phyloP scores from a whole-genome alignment of 1,139 yeast species.

The Yamadazyma blattariae region DNA sequence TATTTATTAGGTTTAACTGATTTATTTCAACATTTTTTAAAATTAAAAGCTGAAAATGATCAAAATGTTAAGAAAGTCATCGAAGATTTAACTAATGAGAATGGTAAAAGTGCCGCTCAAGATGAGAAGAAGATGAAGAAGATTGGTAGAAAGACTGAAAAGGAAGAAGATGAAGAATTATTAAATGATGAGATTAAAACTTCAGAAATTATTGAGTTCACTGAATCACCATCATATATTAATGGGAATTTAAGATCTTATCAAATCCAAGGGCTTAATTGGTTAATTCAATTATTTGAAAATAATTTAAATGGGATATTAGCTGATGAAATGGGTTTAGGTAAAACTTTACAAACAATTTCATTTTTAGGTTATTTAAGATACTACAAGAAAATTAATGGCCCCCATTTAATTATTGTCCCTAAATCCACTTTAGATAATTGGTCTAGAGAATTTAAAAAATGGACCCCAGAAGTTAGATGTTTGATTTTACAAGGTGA shows the following conservation, averaged over 20 bases:
- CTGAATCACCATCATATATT: slow-evolving; percentile 63
- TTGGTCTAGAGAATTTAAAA: slow-evolving; percentile 74
- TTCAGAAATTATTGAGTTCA: slow-evolving; percentile 49
- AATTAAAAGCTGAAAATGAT: slow-evolving; percentile 63
- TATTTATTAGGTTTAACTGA: slow-evolving; percentile 66
- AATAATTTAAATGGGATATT: slow-evolving; percentile 86
- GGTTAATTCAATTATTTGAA: slow-evolving; percentile 82
- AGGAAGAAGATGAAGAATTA: slow-evolving; percentile 70
- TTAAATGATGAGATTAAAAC: slow-evolving; percentile 52
- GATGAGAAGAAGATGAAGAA: too few relatives aligned
- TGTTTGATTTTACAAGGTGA: slow-evolving; percentile 72
- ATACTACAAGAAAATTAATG: slow-evolving; percentile 55
- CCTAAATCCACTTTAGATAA: slow-evolving; percentile 81
- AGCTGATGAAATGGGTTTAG: slow-evolving; percentile 98
- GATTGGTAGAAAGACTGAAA: slow-evolving; percentile 52
- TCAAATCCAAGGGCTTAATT: slow-evolving; percentile 90
- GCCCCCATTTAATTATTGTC: slow-evolving; percentile 73
- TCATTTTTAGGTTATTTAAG: slow-evolving; percentile 75
- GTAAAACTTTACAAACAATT: slow-evolving; percentile 92
- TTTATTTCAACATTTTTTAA: slow-evolving; percentile 66
- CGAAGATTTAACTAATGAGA: slow-evolving; percentile 31
- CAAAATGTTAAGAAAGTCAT: slow-evolving; percentile 48
- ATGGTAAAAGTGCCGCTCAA: slow-evolving; percentile 14
- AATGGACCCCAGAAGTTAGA: slow-evolving; percentile 77
- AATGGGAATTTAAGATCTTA: slow-evolving; percentile 71